phyloP scores from a whole-genome alignment of 441 rosid genomes.

The Isatis lusitanica region DNA sequence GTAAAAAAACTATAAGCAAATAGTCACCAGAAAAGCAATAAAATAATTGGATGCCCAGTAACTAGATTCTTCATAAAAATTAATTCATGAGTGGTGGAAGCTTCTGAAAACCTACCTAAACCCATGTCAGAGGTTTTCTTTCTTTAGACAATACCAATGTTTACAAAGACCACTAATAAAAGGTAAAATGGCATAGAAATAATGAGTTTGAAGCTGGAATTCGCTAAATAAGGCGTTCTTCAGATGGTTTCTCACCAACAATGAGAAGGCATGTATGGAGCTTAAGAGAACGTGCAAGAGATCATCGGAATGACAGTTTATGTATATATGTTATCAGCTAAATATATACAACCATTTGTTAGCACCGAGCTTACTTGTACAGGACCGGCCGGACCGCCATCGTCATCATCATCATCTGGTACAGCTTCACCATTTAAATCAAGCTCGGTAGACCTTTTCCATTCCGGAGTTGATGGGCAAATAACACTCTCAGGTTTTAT shows the following conservation, averaged over 20 bases:
- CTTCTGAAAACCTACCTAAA: slow-evolving; percentile 19
- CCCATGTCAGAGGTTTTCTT: slow-evolving; percentile 12
- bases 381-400: slow-evolving; percentile 67
- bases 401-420: slow-evolving; percentile 89
- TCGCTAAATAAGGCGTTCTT: not conserved
- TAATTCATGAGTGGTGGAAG: not conserved
- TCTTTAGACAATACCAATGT: slow-evolving; percentile 5
- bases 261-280: not conserved
- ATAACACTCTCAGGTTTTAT: slow-evolving; percentile 69
- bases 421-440: slow-evolving; percentile 99
- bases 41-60: slow-evolving; percentile 6
- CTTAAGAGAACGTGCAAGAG: not conserved
- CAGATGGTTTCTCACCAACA: not conserved
- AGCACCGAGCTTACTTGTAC: slow-evolving; percentile 52
- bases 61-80: not conserved
- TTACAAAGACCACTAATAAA: slow-evolving; percentile 5
- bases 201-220: slow-evolving; percentile 3
- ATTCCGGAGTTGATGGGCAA: slow-evolving; percentile 94
- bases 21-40: not conserved
- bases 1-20: not conserved
- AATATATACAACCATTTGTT: not conserved
- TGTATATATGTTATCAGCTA: not conserved
- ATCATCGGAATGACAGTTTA: not conserved
- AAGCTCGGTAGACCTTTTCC: slow-evolving; percentile 92
- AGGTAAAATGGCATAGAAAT: not conserved